These are phyloP conservation scores for Yarrowia divulgata DNA, from an alignment of 805 yeast genomes.

Conservation along the genomic window DNA sequence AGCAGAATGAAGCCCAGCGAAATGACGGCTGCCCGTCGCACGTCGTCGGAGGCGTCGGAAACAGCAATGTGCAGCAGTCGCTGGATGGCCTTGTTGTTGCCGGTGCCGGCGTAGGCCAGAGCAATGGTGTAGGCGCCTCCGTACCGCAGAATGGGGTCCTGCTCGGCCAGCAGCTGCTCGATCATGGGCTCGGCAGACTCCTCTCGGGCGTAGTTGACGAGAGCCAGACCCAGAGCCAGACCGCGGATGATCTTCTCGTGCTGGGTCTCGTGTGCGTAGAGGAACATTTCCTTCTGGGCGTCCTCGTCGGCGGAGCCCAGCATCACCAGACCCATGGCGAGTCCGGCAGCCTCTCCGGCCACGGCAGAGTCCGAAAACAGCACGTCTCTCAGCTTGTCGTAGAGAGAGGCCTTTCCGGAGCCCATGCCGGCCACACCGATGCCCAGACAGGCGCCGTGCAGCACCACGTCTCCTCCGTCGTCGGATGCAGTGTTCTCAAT, in stretches of 20 bases:
- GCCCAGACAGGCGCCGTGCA: constrained; percentile 96
- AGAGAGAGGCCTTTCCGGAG: constrained; percentile 71
- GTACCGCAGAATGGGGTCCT: constrained; percentile 84
- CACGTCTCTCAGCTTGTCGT: constrained; percentile 82
- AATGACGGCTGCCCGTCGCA: constrained; percentile 94
- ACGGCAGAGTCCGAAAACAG: constrained; percentile 89
- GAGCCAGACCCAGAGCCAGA: constrained; percentile 86
- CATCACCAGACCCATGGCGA: constrained; percentile 95
- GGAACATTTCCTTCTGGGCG: constrained; percentile 78
- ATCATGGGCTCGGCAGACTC: constrained; percentile 76
- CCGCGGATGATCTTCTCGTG: constrained; percentile 96
- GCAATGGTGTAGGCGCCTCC: constrained; percentile 97
- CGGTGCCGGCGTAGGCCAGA: constrained; percentile 96
- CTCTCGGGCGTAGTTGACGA: constrained; percentile 85
- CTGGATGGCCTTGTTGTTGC: constrained; percentile 85
- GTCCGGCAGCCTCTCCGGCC: constrained; percentile 95
- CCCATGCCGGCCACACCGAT: constrained; percentile 98
- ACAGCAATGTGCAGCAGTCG: constrained; percentile 87
- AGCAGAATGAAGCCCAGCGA: constrained; percentile 89
- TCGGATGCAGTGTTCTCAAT: constrained; percentile 56
- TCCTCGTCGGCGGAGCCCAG: constrained; percentile 82
- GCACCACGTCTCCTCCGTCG: constrained; percentile 62
- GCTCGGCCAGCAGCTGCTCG: constrained; percentile 70
- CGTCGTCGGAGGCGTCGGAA: constrained; percentile 94
- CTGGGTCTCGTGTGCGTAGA: constrained; percentile 92